Base-by-base conservation (phyloP, 1,284 basidiomycete species). In the Tilletia walkeri region DNA sequence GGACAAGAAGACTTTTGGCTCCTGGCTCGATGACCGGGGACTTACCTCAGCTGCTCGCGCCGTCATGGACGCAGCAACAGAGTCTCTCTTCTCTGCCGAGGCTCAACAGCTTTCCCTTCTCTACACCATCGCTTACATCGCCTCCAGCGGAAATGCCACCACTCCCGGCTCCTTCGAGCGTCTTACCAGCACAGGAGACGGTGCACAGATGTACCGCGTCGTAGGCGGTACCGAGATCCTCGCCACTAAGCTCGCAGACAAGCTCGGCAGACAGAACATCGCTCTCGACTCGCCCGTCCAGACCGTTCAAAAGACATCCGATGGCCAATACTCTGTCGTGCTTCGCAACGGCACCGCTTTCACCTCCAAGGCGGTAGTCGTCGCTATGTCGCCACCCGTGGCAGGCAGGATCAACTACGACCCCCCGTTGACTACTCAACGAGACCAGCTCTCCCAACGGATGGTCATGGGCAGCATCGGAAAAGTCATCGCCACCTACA, bases 371-470 rank as follows among this genome's bases (percentile, higher is more conserved):
- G 34, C 48, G 16, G 61, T 69, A 1, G 63, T 69, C 30, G 68
- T 69, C 1, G 68, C 68, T 34, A 69, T 69, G 68, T 69, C 68
- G 47, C 68, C 68, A 36, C 68, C 68, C 48, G 61, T 69, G 45
- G 68, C 68, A 9, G 68, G 36, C 34, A 30, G 20, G 14, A 69
- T 69, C 49, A 34, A 50, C n/a, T 69, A 39, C 49, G 2, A 1
- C 16, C 68, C 68, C 4, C 30, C 59, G 16, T 47, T 69, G 20
- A n/a, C 68, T 7, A 16, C 7, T 20, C 9, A 34, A 30, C 56
- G 56, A 14, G 56, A 34, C n/a, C 56, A 61, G 4, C 56, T 61
- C 4, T 38, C 12, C 2, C 16, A 61, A 7, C 56, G 56, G 1
- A 61, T 38, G 24, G 14, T 20, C 18, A 61, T 61, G 56, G 56